A percentile compares a stretch with the other conserved stretches of the same genome.
Evolutionary conservation across 495 filamentous ascomycete genomes (phyloP).

Genomic region (Platismatia glauca): DNA sequence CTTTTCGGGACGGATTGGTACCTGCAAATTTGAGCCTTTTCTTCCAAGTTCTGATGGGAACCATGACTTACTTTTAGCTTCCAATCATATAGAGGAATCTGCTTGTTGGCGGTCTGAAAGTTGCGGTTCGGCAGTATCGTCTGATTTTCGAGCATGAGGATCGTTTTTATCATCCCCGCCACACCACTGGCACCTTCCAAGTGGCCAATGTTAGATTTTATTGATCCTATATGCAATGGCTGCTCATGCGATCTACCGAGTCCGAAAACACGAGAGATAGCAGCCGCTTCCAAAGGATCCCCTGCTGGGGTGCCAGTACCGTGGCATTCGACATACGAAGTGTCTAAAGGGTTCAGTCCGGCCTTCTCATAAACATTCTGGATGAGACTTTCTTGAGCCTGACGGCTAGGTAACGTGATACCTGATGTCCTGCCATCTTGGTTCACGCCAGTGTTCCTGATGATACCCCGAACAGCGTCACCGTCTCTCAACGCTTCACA

Average conservation of each 20-base stretch:
- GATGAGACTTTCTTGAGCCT: constrained; percentile 20
- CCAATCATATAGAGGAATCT: too few relatives aligned
- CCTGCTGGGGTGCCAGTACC: constrained; percentile 9
- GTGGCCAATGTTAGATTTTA: constrained; percentile 38
- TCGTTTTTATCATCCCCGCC: constrained; percentile 31
- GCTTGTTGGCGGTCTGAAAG: too few relatives aligned
- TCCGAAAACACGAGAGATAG: constrained; percentile 2
- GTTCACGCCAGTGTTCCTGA: constrained; percentile 18
- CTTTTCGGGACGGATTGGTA: too few relatives aligned
- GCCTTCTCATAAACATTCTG: constrained; percentile 20
- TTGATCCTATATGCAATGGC: constrained; percentile 25
- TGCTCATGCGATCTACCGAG: neutral
- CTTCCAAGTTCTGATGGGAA: too few relatives aligned
- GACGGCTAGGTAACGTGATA: constrained; percentile 5
- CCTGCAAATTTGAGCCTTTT: too few relatives aligned
- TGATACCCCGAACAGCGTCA: constrained; percentile 36
- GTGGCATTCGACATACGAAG: constrained; percentile 24
- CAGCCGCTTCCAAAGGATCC: constrained; percentile 6
- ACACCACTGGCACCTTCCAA: constrained; percentile 31
- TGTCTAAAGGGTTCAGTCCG: constrained; percentile 9
- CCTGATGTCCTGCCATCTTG: constrained; percentile 30
- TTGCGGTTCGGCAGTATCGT: neutral
- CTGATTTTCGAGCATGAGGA: neutral
- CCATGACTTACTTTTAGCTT: too few relatives aligned
- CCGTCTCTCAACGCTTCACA: constrained; percentile 36